Conservation (phyloP, 768 basidiomycete genomes). For the Termitomyces titanicus region DNA sequence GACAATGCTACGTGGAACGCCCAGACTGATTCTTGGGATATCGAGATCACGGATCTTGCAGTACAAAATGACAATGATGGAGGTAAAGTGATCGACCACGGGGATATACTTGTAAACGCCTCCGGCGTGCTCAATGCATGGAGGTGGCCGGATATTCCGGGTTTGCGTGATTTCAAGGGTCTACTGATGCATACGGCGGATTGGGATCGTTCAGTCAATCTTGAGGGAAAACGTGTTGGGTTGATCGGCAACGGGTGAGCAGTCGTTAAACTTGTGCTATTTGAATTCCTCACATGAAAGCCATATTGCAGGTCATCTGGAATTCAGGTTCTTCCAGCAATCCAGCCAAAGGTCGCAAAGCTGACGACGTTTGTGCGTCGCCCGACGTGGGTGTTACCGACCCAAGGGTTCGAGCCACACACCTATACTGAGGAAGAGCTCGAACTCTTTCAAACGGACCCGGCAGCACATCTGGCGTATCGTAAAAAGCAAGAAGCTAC, state of each 20-base stretch:
- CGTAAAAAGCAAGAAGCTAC: slow-evolving; percentile 35
- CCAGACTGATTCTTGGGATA: slow-evolving; percentile 22
- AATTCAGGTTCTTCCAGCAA: slow-evolving; percentile 31
- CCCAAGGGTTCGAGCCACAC: slow-evolving; percentile 24
- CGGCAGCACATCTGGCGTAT: slow-evolving; percentile 37
- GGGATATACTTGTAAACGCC: slow-evolving; percentile 31
- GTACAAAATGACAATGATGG: background rate
- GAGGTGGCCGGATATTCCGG: slow-evolving; percentile 35
- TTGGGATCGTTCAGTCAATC: slow-evolving; percentile 25
- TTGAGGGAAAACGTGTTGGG: slow-evolving; percentile 32
- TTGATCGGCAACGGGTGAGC: slow-evolving; percentile 35
- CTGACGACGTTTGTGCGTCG: slow-evolving; percentile 30
- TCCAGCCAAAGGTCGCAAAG: slow-evolving; percentile 31
- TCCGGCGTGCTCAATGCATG: slow-evolving; percentile 32
- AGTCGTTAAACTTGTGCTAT: background rate
- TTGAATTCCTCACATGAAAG: background rate
- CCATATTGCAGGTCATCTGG: slow-evolving; percentile 24
- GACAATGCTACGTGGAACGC: slow-evolving; percentile 28
- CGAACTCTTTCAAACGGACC: slow-evolving; percentile 31
- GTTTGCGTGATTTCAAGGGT: slow-evolving; percentile 30
- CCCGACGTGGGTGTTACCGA: slow-evolving; percentile 28
- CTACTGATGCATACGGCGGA: slow-evolving; percentile 32
- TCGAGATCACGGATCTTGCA: slow-evolving; percentile 20
- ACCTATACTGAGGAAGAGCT: slow-evolving; percentile 39
- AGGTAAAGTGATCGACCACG: slow-evolving; percentile 18